Conservation (phyloP, 805 yeast species). For the Suhomyces prunicola region DNA sequence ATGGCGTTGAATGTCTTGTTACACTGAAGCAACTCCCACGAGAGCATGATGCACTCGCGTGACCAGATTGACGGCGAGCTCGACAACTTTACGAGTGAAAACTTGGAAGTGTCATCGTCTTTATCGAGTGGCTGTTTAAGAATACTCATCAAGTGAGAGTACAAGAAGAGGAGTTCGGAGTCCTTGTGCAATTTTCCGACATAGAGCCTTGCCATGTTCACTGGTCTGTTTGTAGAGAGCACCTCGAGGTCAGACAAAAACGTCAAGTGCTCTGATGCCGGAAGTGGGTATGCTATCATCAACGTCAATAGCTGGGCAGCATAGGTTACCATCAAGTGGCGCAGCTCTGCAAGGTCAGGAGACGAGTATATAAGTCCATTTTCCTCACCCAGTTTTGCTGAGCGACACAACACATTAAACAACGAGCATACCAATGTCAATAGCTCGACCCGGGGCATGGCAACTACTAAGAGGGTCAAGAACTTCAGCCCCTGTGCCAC, state of each 20-base stretch:
- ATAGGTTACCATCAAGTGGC: constrained; percentile 49
- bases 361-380: constrained; percentile 40
- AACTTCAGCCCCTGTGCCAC: constrained; percentile 58
- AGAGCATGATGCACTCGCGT: constrained; percentile 54
- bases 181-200: constrained; percentile 54
- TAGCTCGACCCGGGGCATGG: constrained; percentile 46
- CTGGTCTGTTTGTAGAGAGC: constrained; percentile 28
- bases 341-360: constrained; percentile 34
- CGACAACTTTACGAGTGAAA: constrained; percentile 9
- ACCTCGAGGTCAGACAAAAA: constrained; percentile 36
- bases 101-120: constrained; percentile 5
- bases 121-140: constrained; percentile 40
- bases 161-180: constrained; percentile 50
- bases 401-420: constrained; percentile 58
- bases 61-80: constrained; percentile 43
- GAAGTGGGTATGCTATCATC: constrained; percentile 63
- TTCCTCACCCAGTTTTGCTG: constrained; percentile 41
- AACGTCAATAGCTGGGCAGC: constrained; percentile 61
- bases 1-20: constrained; percentile 53
- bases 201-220: constrained; percentile 49
- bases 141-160: constrained; percentile 45
- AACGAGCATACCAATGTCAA: constrained; percentile 64
- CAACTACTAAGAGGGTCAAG: constrained; percentile 51
- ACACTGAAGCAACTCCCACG: constrained; percentile 78
- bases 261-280: constrained; percentile 35